A percentile compares a stretch with the other conserved stretches of the same genome.
phyloP scores from a whole-genome alignment of 169 alveolate genomes.

The Cystoisospora suis region DNA sequence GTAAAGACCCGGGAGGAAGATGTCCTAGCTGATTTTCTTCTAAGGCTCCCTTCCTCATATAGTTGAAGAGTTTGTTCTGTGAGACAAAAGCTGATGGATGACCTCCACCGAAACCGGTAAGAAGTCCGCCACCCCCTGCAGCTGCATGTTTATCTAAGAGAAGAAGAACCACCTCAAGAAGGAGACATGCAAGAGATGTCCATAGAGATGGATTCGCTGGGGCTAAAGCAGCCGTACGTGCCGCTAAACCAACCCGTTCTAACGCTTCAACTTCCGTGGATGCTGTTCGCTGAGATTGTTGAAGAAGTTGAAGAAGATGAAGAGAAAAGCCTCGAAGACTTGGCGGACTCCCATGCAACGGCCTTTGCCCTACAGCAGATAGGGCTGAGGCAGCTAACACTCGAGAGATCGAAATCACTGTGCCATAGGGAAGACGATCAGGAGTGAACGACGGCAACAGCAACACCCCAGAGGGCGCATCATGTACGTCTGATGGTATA shows the following conservation, averaged over 20 bases:
- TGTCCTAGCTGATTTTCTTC: too few relatives aligned
- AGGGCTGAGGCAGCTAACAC: neutral
- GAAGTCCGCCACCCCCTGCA: constrained; percentile 17
- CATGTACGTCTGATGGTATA: too few relatives aligned
- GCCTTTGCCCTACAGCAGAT: neutral
- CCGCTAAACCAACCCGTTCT: constrained; percentile 50
- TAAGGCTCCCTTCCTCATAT: too few relatives aligned
- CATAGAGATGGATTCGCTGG: constrained; percentile 58
- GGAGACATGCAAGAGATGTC: constrained; percentile 41
- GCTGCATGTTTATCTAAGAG: constrained; percentile 46
- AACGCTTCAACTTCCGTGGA: constrained; percentile 50
- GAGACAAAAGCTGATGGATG: too few relatives aligned
- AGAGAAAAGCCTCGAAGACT: constrained; percentile 52
- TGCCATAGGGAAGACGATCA: too few relatives aligned
- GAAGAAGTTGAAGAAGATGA: constrained; percentile 58
- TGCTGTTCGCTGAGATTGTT: constrained; percentile 60
- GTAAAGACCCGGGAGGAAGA: too few relatives aligned
- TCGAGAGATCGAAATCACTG: constrained; percentile 3
- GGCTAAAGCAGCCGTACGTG: constrained; percentile 54
- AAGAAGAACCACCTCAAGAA: constrained; percentile 58
- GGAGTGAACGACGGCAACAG: too few relatives aligned
- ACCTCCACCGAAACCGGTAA: neutral
- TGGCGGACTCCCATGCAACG: constrained; percentile 14
- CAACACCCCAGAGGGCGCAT: too few relatives aligned
- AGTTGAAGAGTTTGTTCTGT: too few relatives aligned